Evolutionary conservation across 306 rosid genomes (phyloP), one percentile per base, ranked within the genome.

Genomic region (Casuarina equisetifolia): DNA sequence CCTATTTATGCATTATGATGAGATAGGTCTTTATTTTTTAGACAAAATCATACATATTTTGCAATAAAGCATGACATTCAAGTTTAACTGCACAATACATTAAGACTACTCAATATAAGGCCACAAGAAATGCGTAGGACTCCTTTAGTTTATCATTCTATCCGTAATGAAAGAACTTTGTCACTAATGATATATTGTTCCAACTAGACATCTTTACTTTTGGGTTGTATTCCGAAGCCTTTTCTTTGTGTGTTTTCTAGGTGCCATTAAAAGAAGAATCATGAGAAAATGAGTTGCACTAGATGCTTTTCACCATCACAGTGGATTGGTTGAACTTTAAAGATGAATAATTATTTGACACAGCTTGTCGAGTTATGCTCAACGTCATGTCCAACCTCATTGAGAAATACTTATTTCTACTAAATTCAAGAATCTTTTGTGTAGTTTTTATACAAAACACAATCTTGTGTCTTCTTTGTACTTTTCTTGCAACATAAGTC

Each of bases 221-320:
- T 54, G 12, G 69, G 57, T 73, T 83, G 13, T 64, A 2, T 74
- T 73, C 75, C 78, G 58, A 81, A 50, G 52, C 39, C 36, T 63
- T 55, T 57, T 76, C 32, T 25, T 46, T 69, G 69, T 76, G 69
- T 59, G 63, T 36, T 78, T 86, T 86, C 50, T 92, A 96, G 99
- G 92, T 45, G 97, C 97, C 52, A 94, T 96, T 66, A 91, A 89
- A 83, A 88, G 96, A 78, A 92, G 84, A 82, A 89, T 96, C 51
- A 17, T 81, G 82, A 86, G 88, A 87, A 93, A 89, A 79, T 90
- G 88, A 88, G 74, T 67, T 58, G 83, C 80, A 36, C 52, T 81
- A 79, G 55, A 66, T 80, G 45, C 76, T 75, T 79, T 70, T 48
- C 32, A 71, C 53, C 32, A 48, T 74, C 72, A 9, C 36, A 59